phyloP scores from a whole-genome alignment of 2,329 filamentous ascomycete genomes.

The Pyrenophora seminiperda region DNA sequence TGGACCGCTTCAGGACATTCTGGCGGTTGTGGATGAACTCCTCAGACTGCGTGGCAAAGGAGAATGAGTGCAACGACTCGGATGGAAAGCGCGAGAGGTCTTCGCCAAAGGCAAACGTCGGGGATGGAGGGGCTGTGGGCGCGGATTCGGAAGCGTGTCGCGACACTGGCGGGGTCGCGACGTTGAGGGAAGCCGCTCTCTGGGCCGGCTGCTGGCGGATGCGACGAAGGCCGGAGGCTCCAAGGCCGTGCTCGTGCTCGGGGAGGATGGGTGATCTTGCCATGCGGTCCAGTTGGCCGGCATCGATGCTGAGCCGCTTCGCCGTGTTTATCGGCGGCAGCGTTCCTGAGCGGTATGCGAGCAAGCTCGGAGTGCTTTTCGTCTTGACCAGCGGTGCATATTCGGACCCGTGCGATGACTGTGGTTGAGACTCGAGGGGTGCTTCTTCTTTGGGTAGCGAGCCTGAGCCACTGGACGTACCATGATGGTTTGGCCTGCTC shows the following conservation, averaged over 20 bases:
- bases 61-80: conserved; percentile 97
- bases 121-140: conserved; percentile 70
- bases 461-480: conserved; percentile 43
- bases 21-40: conserved; percentile 90
- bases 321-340: conserved; percentile 58
- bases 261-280: conserved; percentile 80
- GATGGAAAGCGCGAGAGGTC: conserved; percentile 91
- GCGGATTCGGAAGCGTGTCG: conserved; percentile 55
- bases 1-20: conserved; percentile 87
- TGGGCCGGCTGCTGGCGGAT: conserved; percentile 84
- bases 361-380: conserved; percentile 57
- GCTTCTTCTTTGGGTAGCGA: conserved; percentile 43
- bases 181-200: conserved; percentile 72
- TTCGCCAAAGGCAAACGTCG: conserved; percentile 72
- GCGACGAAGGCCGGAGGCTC: conserved; percentile 83
- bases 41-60: conserved; percentile 93
- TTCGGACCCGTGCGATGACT: conserved; percentile 29
- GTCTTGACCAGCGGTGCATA: conserved; percentile 54
- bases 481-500: conserved; percentile 50
- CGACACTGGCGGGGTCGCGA: conserved; percentile 63
- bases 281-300: conserved; percentile 69
- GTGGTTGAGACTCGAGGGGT: conserved; percentile 28
- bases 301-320: conserved; percentile 78
- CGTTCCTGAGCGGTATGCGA: conserved; percentile 35
- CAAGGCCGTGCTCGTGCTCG: conserved; percentile 86